Evolutionary conservation across 345 rosid species (phyloP), one percentile per base, ranked within the genome.

Genomic region (Boechera stricta): DNA sequence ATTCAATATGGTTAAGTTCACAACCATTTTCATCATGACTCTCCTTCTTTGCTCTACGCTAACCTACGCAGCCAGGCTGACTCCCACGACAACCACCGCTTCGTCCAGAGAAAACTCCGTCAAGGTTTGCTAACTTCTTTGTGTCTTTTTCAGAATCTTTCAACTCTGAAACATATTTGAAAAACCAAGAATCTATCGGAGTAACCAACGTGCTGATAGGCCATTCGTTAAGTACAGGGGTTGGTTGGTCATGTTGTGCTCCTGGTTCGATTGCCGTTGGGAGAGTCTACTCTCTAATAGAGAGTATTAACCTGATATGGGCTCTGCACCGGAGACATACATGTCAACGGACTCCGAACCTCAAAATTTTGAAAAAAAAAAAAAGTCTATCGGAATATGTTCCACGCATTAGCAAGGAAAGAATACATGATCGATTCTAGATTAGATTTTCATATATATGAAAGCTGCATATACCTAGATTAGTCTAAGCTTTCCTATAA

Each of bases 1-100:
- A 58, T 16, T 70, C 54, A 56, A 63, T 67, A 79, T 85, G 90
- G 71, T 84, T 44, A 85, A 79, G 72, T 76, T 77, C 71, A 55
- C 69, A 56, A 57, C 82, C 56, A 60, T 81, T 49, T 69, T 86
- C 80, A 11, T 85, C 49, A 36, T 87, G 16, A 47, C 85, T 76
- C 77, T 89, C 33, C 79, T 88, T 73, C 82, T 90, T 32, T 69
- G 86, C 76, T 82, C 89, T 36, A 54, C 86, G 29, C 67, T 82
- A 56, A 64, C 81, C 67, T 69, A 72, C 69, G 89, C 88, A 28
- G 81, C 82, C 42, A 82, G 95, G 21, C 80, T 81, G 1, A 76
- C 49, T 44, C 88, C 92, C 2, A 80, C 79, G 41, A 60, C 62
- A 45, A 49, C 79, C n/a, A 58, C 18, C 73, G 75, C 29, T 44